Evolutionary conservation across 2,329 filamentous ascomycete genomes (phyloP).

Genomic region (Simplicillium sp.): DNA sequence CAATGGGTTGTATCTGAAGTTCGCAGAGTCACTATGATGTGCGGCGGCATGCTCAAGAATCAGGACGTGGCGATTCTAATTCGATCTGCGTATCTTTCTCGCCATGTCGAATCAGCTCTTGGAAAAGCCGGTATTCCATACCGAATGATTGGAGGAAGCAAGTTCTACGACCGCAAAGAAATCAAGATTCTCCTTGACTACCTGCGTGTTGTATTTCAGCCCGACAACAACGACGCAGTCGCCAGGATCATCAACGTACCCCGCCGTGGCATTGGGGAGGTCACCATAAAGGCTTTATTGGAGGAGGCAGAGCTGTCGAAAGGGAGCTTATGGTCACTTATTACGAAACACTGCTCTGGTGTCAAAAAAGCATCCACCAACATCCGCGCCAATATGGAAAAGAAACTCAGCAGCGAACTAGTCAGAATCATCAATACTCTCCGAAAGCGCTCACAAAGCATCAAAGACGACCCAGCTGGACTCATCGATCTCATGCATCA

Average conservation of each 20-base stretch:
- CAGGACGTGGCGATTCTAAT: constrained; percentile 81
- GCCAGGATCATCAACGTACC: constrained; percentile 79
- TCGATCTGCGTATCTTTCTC: constrained; percentile 73
- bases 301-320: constrained; percentile 66
- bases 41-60: constrained; percentile 61
- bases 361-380: constrained; percentile 36
- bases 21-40: constrained; percentile 57
- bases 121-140: constrained; percentile 78
- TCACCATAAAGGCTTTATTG: constrained; percentile 63
- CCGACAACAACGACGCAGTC: constrained; percentile 79
- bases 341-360: constrained; percentile 46
- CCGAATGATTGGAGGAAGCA: constrained; percentile 80
- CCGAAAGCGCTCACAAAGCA: constrained; percentile 18
- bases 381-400: constrained; percentile 40
- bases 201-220: constrained; percentile 73
- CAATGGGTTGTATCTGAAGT: constrained; percentile 86
- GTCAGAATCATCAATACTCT: constrained; percentile 30
- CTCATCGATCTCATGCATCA: constrained; percentile 41
- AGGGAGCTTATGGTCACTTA: constrained; percentile 66
- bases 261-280: constrained; percentile 69
- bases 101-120: constrained; percentile 76
- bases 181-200: constrained; percentile 86
- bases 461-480: constrained; percentile 16
- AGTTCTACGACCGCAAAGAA: constrained; percentile 87
- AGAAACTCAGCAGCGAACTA: constrained; percentile 41